phyloP scores from a whole-genome alignment of 805 yeast genomes.

The Aciculoconidium aculeatum region DNA sequence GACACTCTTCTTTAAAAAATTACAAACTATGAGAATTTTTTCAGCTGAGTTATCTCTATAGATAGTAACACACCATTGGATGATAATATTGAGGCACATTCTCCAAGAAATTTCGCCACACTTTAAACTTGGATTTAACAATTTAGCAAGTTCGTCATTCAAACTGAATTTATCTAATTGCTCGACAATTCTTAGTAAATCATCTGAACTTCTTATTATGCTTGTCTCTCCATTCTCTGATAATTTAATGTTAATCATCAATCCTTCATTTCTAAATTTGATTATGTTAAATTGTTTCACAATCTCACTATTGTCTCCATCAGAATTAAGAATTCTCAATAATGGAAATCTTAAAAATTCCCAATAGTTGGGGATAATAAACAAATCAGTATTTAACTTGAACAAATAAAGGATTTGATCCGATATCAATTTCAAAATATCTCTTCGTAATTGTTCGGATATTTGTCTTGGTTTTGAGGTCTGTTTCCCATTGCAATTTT shows the following conservation, averaged over 20 bases:
- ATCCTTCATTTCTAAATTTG: constrained; percentile 64
- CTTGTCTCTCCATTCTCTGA: constrained; percentile 11
- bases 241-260: constrained; percentile 47
- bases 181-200: constrained; percentile 27
- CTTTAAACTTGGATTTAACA: constrained; percentile 17
- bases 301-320: constrained; percentile 10
- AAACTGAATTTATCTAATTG: constrained; percentile 30
- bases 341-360: constrained; percentile 43
- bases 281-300: constrained; percentile 53
- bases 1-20: constrained; percentile 23
- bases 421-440: constrained; percentile 24
- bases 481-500: constrained; percentile 7
- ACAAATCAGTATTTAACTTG: constrained; percentile 49
- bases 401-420: constrained; percentile 36
- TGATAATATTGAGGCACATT: constrained; percentile 25
- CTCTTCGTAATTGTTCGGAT: constrained; percentile 16
- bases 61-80: constrained; percentile 37
- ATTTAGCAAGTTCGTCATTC: constrained; percentile 22
- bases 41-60: constrained; percentile 31
- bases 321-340: constrained; percentile 28
- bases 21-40: constrained; percentile 34
- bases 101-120: constrained; percentile 20
- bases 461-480: too few relatives aligned
- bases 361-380: constrained; percentile 65
- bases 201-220: constrained; percentile 21